phyloP scores from a whole-genome alignment of 345 rosid species.

The Lepidium aucheri region DNA sequence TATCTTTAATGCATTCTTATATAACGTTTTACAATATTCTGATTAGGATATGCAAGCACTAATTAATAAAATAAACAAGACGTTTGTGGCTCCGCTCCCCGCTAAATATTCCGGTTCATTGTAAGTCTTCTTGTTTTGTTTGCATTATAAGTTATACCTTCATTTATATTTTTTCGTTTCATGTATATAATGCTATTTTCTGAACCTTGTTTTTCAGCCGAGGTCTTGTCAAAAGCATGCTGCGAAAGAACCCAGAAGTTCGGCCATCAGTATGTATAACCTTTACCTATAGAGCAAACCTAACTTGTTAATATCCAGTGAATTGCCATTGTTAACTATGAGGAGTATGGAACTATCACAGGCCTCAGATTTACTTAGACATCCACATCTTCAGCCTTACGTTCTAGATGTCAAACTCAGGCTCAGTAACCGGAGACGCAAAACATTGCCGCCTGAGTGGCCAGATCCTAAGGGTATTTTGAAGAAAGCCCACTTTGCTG shows the following conservation, averaged over 20 bases:
- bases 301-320: background rate
- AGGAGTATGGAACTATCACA: constrained; percentile 18
- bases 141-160: background rate
- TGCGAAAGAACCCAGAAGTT: constrained; percentile 88
- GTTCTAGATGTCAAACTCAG: constrained; percentile 56
- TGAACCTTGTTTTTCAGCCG: constrained; percentile 42
- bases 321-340: background rate
- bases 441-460: constrained; percentile 51
- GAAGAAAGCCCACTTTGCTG: constrained; percentile 51
- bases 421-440: constrained; percentile 60
- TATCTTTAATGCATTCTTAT: background rate
- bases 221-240: constrained; percentile 84
- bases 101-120: constrained; percentile 73
- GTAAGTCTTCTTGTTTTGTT: constrained; percentile 37
- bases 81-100: constrained; percentile 86
- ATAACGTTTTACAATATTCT: background rate
- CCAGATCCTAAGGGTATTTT: constrained; percentile 38
- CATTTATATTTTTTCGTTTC: background rate
- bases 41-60: constrained; percentile 92
- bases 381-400: constrained; percentile 66
- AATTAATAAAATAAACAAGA: constrained; percentile 80
- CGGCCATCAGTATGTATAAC: constrained; percentile 65
- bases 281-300: background rate
- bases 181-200: background rate
- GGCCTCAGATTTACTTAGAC: constrained; percentile 74